These are phyloP conservation scores for Acer saccharum DNA, from an alignment of 345 rosid genomes.

Conservation along the genomic window DNA sequence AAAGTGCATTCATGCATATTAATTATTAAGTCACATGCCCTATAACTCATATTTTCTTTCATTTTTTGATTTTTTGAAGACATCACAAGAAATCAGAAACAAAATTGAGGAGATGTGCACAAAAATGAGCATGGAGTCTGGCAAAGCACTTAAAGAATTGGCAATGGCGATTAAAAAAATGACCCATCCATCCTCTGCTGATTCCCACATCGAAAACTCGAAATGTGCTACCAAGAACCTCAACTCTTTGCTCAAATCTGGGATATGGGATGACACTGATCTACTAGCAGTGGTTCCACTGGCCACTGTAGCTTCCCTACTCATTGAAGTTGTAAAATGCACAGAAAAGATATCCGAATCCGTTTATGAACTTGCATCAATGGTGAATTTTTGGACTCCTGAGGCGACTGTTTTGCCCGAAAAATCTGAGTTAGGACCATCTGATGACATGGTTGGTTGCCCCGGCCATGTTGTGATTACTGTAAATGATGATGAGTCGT, in stretches of 20 bases:
- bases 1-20: not conserved
- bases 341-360: conserved; percentile 57
- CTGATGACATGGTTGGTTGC: not conserved
- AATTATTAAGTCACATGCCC: not conserved
- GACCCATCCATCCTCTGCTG: conserved; percentile 39
- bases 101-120: conserved; percentile 45
- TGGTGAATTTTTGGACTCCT: conserved; percentile 42
- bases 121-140: conserved; percentile 51
- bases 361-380: conserved; percentile 51
- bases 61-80: conserved; percentile 32
- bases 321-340: conserved; percentile 51
- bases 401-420: conserved; percentile 31
- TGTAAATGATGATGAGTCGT: not conserved
- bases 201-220: conserved; percentile 45
- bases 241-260: conserved; percentile 47
- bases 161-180: conserved; percentile 48
- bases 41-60: not conserved
- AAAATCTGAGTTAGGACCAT: conserved; percentile 16
- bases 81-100: conserved; percentile 36
- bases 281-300: conserved; percentile 40
- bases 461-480: conserved; percentile 17
- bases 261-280: conserved; percentile 44
- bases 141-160: conserved; percentile 58
- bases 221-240: conserved; percentile 38
- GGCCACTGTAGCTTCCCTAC: conserved; percentile 52